Base-by-base conservation (phyloP, 73 alveolate species). In the Urostyla sp. region DNA sequence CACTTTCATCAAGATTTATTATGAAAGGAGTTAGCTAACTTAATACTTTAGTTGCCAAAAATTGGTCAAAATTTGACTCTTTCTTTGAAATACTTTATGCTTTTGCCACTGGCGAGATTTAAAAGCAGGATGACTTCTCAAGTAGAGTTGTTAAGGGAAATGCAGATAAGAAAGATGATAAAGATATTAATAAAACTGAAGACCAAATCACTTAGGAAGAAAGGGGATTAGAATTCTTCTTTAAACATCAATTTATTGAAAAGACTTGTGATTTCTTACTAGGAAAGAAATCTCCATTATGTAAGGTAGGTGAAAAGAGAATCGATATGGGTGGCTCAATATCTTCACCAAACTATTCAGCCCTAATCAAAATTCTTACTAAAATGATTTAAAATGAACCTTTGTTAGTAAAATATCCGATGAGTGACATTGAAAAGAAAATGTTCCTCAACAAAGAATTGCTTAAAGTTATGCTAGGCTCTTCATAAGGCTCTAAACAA, bases 1-100 rank as follows among this genome's bases (percentile, higher is more conserved):
- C 60, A 0, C 44, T 28, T 18, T 38, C 63, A 40, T 26, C 57
- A 0, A 63, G 79, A 54, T 69, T 58, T 50, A 50, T 78, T 18
- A 20, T 56, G 72, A 37, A 81, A 61, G 85, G 56, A 51, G n/a
- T 50, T 16, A 37, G 76, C 58, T 2, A 38, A n/a, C 54, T 90
- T 23, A 72, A 83, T 28, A 89, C 72, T 37, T 45, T 74, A 49
- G 94, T 63, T 2, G 91, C 98, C 13, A 90, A 90, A 82, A 84
- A 75, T 48, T 92, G 98, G 98, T 53, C 90, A 36, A 61, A 90
- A 32, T 86, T 92, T 61, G 96, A 92, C 23, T 77, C 85, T 13
- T 84, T 85, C 85, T 78, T 88, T 61, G 76, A 90, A 21, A 27
- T 92, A 46, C 37, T 91, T 52, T 21, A 67, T 45, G 87, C 88